Evolutionary conservation across 1,284 basidiomycete species (phyloP), one percentile per base, ranked within the genome.

Genomic region (Schizophyllum commune): DNA sequence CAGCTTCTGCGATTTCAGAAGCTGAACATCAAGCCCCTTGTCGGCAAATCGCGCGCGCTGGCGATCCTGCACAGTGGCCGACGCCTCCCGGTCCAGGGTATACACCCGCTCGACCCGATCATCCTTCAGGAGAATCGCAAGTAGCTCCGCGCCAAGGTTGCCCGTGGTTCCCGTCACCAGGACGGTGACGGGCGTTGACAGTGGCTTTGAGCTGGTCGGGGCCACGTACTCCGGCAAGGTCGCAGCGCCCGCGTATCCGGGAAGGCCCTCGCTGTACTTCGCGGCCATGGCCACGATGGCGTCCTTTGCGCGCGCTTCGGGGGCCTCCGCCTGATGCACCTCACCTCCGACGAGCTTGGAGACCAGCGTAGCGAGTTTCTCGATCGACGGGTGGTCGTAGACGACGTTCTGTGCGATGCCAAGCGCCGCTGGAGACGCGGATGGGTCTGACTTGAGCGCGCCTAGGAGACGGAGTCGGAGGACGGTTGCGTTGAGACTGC

Each of bases 121-220:
- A 52, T 73, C 67, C 5, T 61, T 59, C 15, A 74, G 54, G 0
- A 74, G 62, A 27, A 62, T 55, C 32, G 67, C 70, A 17, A 73
- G 64, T 5, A 73, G 58, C 39, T 72, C 69, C 7, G 73, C 72
- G 1, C 74, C 74, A 5, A 76, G 67, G 20, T 67, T 69, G 9
- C 73, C 74, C 0, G 73, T 74, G 3, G 70, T 69, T 1, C 75
- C 76, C 1, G 76, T 76, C 11, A 76, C 58, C 5, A 75, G 65
- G 17, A 74, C 71, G 19, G n/a, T 21, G 7, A 55, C 0, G 15
- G 52, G 32, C 19, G 19, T 64, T 57, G 52, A 63, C 56, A 11
- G 52, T 57, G 5, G 64, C 19, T 33, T 39, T 8, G 65, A 32
- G 58, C 61, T 62, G 17, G 64, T 55, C 32, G 27, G 27, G 5